Conservation (phyloP, 2,329 filamentous ascomycete species). For the Colletotrichum spaethianum region DNA sequence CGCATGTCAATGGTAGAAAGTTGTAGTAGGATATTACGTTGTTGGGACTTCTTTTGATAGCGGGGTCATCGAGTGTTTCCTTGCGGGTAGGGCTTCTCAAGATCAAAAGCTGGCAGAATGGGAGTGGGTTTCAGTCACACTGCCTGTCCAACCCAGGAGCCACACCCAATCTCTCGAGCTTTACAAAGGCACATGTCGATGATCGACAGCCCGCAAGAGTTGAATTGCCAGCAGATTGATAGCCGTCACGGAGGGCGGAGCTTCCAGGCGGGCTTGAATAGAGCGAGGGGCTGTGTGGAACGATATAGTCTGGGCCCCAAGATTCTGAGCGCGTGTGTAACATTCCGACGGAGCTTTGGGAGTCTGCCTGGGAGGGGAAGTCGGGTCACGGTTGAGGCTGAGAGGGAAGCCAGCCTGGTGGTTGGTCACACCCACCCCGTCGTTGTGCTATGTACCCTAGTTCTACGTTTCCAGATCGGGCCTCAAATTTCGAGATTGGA, state of each 20-base stretch:
- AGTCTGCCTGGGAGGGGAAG: background rate
- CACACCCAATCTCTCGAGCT: background rate
- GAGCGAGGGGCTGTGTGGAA: conserved; percentile 5
- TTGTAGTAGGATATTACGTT: background rate
- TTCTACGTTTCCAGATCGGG: conserved; percentile 17
- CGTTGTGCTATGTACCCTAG: conserved; percentile 1
- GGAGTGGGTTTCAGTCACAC: no score
- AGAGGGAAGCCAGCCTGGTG: conserved; percentile 22
- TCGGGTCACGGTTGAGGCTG: conserved; percentile 30
- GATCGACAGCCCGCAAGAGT: background rate
- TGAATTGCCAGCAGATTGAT: no score
- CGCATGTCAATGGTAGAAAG: background rate
- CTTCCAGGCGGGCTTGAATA: background rate
- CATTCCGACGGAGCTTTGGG: background rate
- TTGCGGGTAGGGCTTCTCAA: background rate
- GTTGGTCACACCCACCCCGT: conserved; percentile 5
- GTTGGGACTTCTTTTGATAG: background rate
- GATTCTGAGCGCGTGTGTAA: background rate
- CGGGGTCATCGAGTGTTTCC: background rate
- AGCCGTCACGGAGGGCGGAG: background rate
- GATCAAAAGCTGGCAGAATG: background rate
- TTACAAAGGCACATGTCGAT: background rate
- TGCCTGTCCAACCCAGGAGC: background rate
- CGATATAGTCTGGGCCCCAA: background rate
- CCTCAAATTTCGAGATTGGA: conserved; percentile 7